Evolutionary conservation across 129 eudicot genomes (phyloP), one percentile per base, ranked within the genome.

Genomic region (Tagetes patula): DNA sequence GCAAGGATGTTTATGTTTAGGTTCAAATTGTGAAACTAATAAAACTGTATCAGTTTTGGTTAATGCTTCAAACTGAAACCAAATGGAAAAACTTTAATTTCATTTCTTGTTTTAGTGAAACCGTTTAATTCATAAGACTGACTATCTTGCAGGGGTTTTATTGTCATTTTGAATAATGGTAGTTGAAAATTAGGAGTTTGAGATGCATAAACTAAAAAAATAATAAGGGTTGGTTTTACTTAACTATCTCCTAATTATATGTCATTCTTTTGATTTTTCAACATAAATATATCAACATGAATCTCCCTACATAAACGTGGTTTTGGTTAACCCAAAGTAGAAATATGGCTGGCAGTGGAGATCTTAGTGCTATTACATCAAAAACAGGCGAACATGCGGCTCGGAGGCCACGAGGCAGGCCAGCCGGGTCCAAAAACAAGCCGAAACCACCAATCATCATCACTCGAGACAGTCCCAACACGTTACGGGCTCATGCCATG

Each of bases 351-450:
- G 86, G 88, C 45, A 71, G 71, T 41, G 79, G 72, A 61, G 79
- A 75, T 34, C 72, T 75, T 8, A 41, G 63, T 61, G 61, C 61
- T 14, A 49, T 69, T 14, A 40, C 63, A 43, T 32, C 54, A 2
- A 69, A 47, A 59, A 11, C 55, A 2, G 65, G 71, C 1, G 89
- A 87, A 14, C 74, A 68, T 37, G 75, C 71, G 33, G 46, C 56
- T 12, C 75, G 90, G 6, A 76, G 90, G 73, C 88, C 95, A 13
- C 86, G 90, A 32, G 95, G 95, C 48, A 67, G 95, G 80, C 90
- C 90, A 0, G 86, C 95, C 1, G 95, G 88, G 41, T 87, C 89
- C 47, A 87, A 87, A 75, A 87, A 87, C 84, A 87, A 87, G 87
- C 93, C 87, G 3, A 85, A 88, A 52, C 86, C 88, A 5, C 90